Base-by-base conservation (phyloP, 176 grass and related monocot species). In the Luzula sylvatica region DNA sequence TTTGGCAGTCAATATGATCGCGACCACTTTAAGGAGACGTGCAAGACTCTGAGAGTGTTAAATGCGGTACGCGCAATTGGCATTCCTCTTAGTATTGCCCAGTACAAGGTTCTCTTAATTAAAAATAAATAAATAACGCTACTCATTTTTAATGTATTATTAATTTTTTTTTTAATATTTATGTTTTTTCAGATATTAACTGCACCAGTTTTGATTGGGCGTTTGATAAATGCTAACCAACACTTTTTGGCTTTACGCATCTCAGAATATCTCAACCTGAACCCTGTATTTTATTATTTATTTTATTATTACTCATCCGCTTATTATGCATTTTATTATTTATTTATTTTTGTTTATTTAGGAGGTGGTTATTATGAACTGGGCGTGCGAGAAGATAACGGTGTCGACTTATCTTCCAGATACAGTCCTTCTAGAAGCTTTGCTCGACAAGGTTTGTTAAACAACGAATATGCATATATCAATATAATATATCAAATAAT, bases 281-380 rank as follows among this genome's bases (percentile, higher is more conserved):
- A 73, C 21, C 77, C 81, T 52, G 90, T 96, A 96, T 76, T 4
- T 9, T n/a, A n/a, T 35, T 9, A 35, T 35, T 35, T 35, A 4
- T 35, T 35, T 4, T 35, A 9, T 9, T 35, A 7, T 1, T 9
- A 35, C 5, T 35, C 30, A n/a, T n/a, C n/a, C n/a, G n/a, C n/a
- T n/a, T n/a, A n/a, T n/a, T n/a, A 35, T 9, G 30, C 1, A 2
- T 35, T 35, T 7, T 35, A 35, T 35, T 35, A 35, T 35, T 35
- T n/a, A n/a, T 35, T 35, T 49, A 2, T 28, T 48, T 46, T 49
- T 41, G 15, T 49, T 61, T 72, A 56, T 60, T 17, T 71, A 96
- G 92, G 85, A 96, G 80, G 85, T 96, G 59, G 92, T 89, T 57
- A 82, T 89, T 53, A 96, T 96, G 92, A 84, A 96, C 70, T 96